Conservation (phyloP, 106 monocot species). For the Alisma plantagoaquatica region DNA sequence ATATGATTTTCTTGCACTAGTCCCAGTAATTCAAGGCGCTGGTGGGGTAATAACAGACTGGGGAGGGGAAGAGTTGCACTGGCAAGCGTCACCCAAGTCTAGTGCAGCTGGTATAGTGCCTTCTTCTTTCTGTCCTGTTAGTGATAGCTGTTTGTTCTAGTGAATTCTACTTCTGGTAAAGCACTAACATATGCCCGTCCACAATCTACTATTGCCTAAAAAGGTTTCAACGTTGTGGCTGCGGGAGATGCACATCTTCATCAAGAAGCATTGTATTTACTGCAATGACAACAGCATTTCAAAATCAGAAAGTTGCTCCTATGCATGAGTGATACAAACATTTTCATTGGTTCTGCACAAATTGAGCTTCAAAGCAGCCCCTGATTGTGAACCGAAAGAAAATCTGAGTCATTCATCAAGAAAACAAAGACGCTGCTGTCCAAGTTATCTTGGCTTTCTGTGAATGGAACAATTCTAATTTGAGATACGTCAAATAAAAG, state of each 20-base stretch:
- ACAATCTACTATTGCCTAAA: too few species aligned
- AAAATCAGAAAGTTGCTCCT: too few species aligned
- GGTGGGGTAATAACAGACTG: conserved; percentile 95
- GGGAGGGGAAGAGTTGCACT: conserved; percentile 65
- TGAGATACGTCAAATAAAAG: too few species aligned
- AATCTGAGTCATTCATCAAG: too few species aligned
- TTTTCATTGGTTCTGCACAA: too few species aligned
- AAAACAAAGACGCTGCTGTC: too few species aligned
- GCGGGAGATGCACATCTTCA: conserved; percentile 78
- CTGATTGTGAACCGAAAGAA: not conserved
- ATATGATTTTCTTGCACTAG: conserved; percentile 85
- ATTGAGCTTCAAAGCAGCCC: too few species aligned
- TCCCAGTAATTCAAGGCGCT: conserved; percentile 96
- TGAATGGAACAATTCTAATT: too few species aligned
- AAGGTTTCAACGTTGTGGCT: conserved; percentile 89
- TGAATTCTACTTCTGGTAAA: not conserved
- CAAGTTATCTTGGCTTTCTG: too few species aligned
- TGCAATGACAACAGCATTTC: conserved; percentile 39
- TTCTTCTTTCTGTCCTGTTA: not conserved
- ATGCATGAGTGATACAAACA: too few species aligned
- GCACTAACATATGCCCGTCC: not conserved
- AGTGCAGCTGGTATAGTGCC: conserved; percentile 41
- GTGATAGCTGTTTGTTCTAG: not conserved
- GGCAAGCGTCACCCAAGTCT: conserved; percentile 58
- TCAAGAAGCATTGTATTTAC: conserved; percentile 42